Percentiles rank a stretch among this genome's conserved stretches.
phyloP scores from a whole-genome alignment of 2,329 filamentous ascomycete genomes.

The Colletotrichum falcatum region DNA sequence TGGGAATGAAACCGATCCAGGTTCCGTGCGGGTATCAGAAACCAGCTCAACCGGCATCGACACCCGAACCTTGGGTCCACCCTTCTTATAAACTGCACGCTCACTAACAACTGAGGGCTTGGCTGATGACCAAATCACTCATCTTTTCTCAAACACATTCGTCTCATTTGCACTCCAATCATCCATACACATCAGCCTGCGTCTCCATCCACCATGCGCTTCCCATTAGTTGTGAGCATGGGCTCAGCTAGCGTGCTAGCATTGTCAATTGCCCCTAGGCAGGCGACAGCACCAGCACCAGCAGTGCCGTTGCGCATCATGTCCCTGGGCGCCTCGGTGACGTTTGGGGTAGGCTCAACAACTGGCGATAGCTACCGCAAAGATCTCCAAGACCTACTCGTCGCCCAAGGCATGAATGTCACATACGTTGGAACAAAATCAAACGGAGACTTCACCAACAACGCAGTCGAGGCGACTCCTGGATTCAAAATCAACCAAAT shows the following conservation, averaged over 20 bases:
- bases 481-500: conserved; percentile 35
- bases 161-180: not conserved
- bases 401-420: conserved; percentile 24
- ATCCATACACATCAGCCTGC: not conserved
- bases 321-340: conserved; percentile 35
- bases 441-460: conserved; percentile 32
- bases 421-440: conserved; percentile 21
- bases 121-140: not conserved
- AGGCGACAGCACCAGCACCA: conserved; percentile 21
- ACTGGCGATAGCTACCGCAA: conserved; percentile 54
- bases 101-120: not conserved
- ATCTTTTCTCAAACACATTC: not conserved
- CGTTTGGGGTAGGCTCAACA: conserved; percentile 44
- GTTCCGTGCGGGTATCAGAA: conserved; percentile 37
- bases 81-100: not conserved
- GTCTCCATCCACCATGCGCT: not conserved
- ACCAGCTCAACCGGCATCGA: conserved; percentile 9
- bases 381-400: conserved; percentile 45
- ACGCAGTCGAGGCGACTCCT: conserved; percentile 32
- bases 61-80: not conserved
- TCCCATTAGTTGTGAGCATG: not conserved
- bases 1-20: conserved; percentile 24
- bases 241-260: not conserved
- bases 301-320: conserved; percentile 29
- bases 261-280: not conserved